These are phyloP conservation scores for Mycena leptocephala DNA, from an alignment of 768 basidiomycete species.

Conservation along the genomic window DNA sequence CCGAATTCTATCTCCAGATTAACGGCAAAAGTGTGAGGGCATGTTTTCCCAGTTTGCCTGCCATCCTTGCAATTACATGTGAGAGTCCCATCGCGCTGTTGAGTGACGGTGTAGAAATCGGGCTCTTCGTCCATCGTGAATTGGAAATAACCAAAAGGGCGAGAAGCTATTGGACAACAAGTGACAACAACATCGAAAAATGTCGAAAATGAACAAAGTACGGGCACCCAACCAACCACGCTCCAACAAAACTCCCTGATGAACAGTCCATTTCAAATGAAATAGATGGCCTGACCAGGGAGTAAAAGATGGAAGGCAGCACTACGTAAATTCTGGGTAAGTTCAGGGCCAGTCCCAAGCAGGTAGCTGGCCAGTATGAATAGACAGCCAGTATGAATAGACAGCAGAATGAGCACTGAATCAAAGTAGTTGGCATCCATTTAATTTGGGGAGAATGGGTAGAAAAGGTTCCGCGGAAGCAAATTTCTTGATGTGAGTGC, in stretches of 20 bases:
- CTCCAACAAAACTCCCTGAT: not conserved
- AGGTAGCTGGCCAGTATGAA: too few relatives aligned
- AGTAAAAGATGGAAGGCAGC: not conserved
- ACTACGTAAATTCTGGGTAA: not conserved
- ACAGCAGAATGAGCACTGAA: not conserved
- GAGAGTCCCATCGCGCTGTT: not conserved
- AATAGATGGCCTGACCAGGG: not conserved
- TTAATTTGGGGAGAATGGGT: not conserved
- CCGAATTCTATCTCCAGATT: not conserved
- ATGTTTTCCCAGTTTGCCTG: not conserved
- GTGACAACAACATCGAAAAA: not conserved
- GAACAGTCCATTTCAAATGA: not conserved
- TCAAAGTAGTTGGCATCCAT: too few relatives aligned
- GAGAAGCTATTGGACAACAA: not conserved
- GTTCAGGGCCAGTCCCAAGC: not conserved
- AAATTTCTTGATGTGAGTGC: not conserved
- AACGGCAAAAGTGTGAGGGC: not conserved
- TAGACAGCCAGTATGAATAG: too few relatives aligned
- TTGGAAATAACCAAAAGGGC: too few relatives aligned
- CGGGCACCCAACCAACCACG: not conserved
- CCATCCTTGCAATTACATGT: not conserved
- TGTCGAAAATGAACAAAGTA: not conserved
- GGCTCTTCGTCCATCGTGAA: not conserved
- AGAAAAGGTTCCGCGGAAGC: slow-evolving; percentile 8
- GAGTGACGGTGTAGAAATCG: not conserved